phyloP scores from a whole-genome alignment of 2,329 filamentous ascomycete species.

The Neospermospora avenae region DNA sequence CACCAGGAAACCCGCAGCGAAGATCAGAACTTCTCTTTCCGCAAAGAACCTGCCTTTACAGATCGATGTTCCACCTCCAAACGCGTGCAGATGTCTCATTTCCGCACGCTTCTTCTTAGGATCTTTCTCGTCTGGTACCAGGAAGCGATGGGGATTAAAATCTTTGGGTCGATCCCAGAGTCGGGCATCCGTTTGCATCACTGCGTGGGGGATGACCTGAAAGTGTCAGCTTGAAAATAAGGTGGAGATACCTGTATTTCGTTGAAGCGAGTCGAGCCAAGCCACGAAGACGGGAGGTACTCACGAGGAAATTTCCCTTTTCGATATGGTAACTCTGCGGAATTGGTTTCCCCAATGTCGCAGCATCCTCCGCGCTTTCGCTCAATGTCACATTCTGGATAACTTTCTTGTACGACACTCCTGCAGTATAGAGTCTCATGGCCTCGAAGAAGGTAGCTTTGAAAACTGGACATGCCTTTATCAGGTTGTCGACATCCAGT shows the following conservation, averaged over 20 bases:
- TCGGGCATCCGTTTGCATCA: slow-evolving; percentile 39
- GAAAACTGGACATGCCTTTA: slow-evolving; percentile 39
- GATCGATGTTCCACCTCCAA: slow-evolving; percentile 44
- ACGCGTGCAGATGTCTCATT: slow-evolving; percentile 42
- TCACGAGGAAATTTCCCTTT: slow-evolving; percentile 36
- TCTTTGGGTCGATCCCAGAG: slow-evolving; percentile 37
- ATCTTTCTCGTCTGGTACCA: slow-evolving; percentile 37
- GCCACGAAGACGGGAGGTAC: neutral
- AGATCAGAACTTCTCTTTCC: slow-evolving; percentile 45
- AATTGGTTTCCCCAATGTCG: slow-evolving; percentile 19
- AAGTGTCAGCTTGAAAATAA: neutral
- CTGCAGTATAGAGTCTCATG: slow-evolving; percentile 42
- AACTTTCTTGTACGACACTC: slow-evolving; percentile 40
- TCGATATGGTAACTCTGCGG: slow-evolving; percentile 38
- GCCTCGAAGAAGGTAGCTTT: slow-evolving; percentile 43
- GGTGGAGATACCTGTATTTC: neutral
- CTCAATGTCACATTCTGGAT: slow-evolving; percentile 6
- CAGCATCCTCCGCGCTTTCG: slow-evolving; percentile 34
- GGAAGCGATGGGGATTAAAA: slow-evolving; percentile 42
- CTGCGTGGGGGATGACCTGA: slow-evolving; percentile 40
- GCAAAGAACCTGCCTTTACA: slow-evolving; percentile 49
- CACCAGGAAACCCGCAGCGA: slow-evolving; percentile 48
- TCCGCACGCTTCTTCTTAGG: slow-evolving; percentile 31
- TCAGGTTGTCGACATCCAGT: slow-evolving; percentile 36
- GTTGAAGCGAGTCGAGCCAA: too few relatives aligned